A percentile compares a stretch with the other conserved stretches of the same genome.
Evolutionary conservation across 257 asterid genomes (phyloP).

Genomic region (Anisodus tanguticus): DNA sequence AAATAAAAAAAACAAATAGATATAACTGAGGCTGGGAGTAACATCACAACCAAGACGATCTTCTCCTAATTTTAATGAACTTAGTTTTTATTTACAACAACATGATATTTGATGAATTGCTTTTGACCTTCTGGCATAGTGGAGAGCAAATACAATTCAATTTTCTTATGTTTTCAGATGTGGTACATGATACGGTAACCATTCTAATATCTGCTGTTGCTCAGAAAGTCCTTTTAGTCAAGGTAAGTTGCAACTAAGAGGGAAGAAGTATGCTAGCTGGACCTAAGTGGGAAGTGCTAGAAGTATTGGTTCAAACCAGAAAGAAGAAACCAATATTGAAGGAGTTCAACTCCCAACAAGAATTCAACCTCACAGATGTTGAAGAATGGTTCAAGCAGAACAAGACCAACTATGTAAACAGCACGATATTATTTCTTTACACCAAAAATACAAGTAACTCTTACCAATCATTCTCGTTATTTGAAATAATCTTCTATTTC

Average conservation of each 20-base stretch:
- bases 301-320: neutral
- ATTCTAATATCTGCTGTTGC: neutral
- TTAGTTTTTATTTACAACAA: neutral
- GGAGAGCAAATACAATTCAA: neutral
- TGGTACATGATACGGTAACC: neutral
- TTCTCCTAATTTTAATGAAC: neutral
- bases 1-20: neutral
- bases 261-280: neutral
- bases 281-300: neutral
- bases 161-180: neutral
- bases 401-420: neutral
- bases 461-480: neutral
- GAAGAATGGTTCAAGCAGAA: neutral
- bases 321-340: neutral
- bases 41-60: neutral
- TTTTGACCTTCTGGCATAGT: neutral
- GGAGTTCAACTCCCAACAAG: neutral
- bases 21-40: neutral
- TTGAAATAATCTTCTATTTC: neutral
- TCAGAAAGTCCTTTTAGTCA: constrained; percentile 11
- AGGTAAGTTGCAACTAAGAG: neutral
- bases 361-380: neutral
- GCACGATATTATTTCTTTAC: neutral
- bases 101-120: neutral
- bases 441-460: neutral